A percentile compares a stretch with the other conserved stretches of the same genome.
These are phyloP conservation scores for Colletotrichum sp. DNA, from an alignment of 2,329 filamentous ascomycete genomes.

Conservation along the genomic window DNA sequence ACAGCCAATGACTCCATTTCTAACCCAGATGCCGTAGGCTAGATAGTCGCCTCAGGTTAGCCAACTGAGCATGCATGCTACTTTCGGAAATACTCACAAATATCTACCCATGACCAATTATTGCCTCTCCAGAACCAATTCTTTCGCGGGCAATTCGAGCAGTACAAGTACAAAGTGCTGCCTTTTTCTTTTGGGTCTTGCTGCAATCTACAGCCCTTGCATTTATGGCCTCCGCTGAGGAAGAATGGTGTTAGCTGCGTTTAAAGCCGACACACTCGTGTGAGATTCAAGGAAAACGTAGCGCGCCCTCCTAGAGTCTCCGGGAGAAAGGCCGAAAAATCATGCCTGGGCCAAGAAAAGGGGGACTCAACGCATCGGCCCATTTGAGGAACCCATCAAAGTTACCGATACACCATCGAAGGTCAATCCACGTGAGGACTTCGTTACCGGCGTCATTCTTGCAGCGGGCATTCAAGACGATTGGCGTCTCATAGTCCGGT, in stretches of 20 bases:
- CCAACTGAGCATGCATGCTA: not conserved
- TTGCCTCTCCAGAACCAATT: not conserved
- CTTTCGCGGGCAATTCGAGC: not conserved
- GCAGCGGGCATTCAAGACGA: not conserved
- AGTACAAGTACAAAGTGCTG: not conserved
- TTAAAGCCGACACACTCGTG: accelerated
- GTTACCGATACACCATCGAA: not conserved
- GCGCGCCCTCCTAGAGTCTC: accelerated
- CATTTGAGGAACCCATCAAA: not conserved
- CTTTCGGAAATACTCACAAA: not conserved
- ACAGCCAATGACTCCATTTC: not conserved
- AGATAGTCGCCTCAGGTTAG: not conserved
- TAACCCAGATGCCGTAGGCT: not conserved
- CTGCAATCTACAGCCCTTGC: not conserved
- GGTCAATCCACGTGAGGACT: not conserved
- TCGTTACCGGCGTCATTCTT: not conserved
- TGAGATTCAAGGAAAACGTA: accelerated
- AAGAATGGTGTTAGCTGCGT: not conserved
- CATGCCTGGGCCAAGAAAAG: accelerated
- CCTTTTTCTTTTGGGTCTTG: not conserved
- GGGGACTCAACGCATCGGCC: not conserved
- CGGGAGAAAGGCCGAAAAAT: accelerated
- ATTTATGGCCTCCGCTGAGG: not conserved
- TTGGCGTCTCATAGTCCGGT: not conserved
- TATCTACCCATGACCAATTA: not conserved